Base-by-base conservation (phyloP, 2,329 filamentous ascomycete species). In the Pseudogymnoascus sp. region DNA sequence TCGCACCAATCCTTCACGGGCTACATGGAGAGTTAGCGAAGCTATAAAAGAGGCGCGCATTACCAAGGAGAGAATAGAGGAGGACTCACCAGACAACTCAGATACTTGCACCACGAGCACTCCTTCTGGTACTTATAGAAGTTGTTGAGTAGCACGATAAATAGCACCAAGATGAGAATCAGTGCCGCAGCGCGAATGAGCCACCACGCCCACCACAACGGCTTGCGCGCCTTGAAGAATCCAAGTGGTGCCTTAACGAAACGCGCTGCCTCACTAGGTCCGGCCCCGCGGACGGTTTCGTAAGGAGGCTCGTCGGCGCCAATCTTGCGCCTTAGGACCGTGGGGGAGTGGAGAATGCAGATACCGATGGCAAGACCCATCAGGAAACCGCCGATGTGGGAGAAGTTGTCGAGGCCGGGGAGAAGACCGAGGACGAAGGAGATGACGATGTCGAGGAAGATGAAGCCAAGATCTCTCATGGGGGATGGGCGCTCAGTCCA, bases 171-270 rank as follows among this genome's bases (percentile, higher is more conserved):
- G 35, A 92, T 89, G n/a, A 86, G 82, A 6, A 96, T 82, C 60
- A 99, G 78, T 25, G 89, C 87, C 0, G 83, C 91, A 0, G 84
- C 90, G 15, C 94, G 84, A 29, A 97, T 81, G 21, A 96, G 75
- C 93, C 93, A 97, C 94, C 94, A 99, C 5, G 79, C 89, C 94
- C 94, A 99, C 94, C 94, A 99, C 6, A 96, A 80, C 21, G 90
- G 89, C 74, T 96, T 96, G 15, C 94, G 84, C 17, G 91, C 91
- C 73, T 92, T 93, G 78, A 97, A 97, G 76, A 97, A 97, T 5
- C 85, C 86, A 3, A 86, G 73, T 0, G 88, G 84, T 63, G 83
- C 84, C 69, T 85, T 84, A 62, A 84, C 72, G 67, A 89, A 85
- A 0, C 66, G 71, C 63, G 63, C 69, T 36, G 68, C 69, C 59